Evolutionary conservation across 129 eudicot species (phyloP).

Genomic region (Ambrosia trifida): DNA sequence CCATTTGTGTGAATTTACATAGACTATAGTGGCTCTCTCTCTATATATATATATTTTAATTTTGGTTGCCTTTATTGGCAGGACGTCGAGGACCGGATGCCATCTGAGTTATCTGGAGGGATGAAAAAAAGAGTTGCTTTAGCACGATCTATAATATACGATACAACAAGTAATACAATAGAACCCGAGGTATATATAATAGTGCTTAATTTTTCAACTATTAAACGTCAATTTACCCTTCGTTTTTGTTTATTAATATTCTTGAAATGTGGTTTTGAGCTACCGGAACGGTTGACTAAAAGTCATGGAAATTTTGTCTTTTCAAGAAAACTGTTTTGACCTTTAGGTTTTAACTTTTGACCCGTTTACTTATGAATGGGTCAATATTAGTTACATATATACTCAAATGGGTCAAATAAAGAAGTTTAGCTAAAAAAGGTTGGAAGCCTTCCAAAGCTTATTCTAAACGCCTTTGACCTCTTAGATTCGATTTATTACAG

Average conservation of each 20-base stretch:
- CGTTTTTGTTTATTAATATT: not conserved
- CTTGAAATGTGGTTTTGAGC: slow-evolving; percentile 12
- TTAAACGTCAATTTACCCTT: not conserved
- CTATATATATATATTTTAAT: too few relatives aligned
- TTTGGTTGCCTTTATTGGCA: slow-evolving; percentile 38
- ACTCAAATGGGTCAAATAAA: not conserved
- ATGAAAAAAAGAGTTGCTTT: slow-evolving; percentile 98
- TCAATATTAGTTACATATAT: not conserved
- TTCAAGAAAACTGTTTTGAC: slow-evolving; percentile 3
- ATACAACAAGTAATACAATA: slow-evolving; percentile 68
- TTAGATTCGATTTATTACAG: not conserved
- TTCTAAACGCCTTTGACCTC: not conserved
- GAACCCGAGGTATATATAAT: slow-evolving; percentile 84
- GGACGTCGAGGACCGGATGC: slow-evolving; percentile 94
- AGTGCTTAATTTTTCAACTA: not conserved
- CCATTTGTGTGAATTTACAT: not conserved
- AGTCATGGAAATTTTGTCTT: not conserved
- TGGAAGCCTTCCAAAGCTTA: not conserved
- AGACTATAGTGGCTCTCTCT: not conserved
- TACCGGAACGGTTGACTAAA: slow-evolving; percentile 8
- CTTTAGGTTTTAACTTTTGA: not conserved
- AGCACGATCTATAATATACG: slow-evolving; percentile 88
- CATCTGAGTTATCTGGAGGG: slow-evolving; percentile 98
- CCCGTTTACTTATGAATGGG: not conserved
- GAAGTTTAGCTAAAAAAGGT: not conserved